Evolutionary conservation across 805 yeast species (phyloP), one percentile per base, ranked within the genome.

Genomic region (Candida sakaeoensis): DNA sequence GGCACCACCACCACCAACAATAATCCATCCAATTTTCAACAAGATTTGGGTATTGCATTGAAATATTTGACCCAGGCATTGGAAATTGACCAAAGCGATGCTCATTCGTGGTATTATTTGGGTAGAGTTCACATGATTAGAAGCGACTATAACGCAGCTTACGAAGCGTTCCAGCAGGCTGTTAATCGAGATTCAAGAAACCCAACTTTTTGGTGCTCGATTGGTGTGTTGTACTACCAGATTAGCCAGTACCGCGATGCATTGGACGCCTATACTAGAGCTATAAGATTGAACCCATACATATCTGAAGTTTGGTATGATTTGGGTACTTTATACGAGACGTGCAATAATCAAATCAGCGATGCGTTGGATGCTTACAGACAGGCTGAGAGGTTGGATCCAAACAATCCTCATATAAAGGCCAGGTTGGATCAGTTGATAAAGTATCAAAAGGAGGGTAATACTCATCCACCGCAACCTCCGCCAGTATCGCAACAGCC

Each of bases 261-360:
- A 2, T 71, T 93, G 48, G 98, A 93, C 60, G 99, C 99, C 12
- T 93, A 93, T 66, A 90, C 98, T 6, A 74, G 98, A 41, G 99
- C 99, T 8, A 93, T 93, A 45, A 75, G 97, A 52, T 76, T 93
- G 54, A 93, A 93, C 53, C 99, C 99, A 12, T 90, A 90, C 68
- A 85, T 93, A 49, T 80, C 93, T 44, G 99, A 93, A 63, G 99
- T 93, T 18, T 93, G 99, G 99, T 93, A 93, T 64, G 99, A 93
- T 64, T 75, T 93, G 57, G 99, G 99, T 43, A 93, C 98, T 5
- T 69, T 93, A 30, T 93, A 93, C 61, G 99, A 93, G 65, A 88
- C 97, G 25, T 93, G 99, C 68, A 93, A 90, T 65, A 90, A 91
- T 65, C 99, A 93, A 65, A 76, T 89, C 44, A 77, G 82, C 44